Evolutionary conservation across 495 filamentous ascomycete genomes (phyloP).

Genomic region (Cairneyella variabilis): DNA sequence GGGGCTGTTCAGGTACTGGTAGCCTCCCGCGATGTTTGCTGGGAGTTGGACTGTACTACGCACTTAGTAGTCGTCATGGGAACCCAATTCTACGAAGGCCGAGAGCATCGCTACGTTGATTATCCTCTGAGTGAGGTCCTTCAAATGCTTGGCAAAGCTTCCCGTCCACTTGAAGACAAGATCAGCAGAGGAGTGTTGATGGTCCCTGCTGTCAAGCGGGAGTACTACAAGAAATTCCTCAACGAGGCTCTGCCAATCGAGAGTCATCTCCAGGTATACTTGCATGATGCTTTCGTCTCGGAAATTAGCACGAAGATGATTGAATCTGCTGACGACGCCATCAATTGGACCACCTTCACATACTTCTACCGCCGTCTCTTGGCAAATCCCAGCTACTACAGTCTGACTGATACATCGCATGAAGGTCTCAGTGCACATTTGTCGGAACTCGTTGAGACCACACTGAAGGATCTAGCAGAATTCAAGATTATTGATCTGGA

Average conservation of each 20-base stretch:
- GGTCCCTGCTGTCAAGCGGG: conserved; percentile 88
- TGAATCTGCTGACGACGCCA: conserved; percentile 91
- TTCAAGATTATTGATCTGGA: conserved; percentile 96
- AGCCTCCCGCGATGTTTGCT: conserved; percentile 92
- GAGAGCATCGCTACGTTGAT: conserved; percentile 96
- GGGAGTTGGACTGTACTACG: conserved; percentile 86
- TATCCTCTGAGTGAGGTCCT: conserved; percentile 94
- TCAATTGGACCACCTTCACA: conserved; percentile 97
- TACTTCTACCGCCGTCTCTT: conserved; percentile 98
- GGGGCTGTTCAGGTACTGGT: conserved; percentile 92
- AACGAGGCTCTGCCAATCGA: conserved; percentile 95
- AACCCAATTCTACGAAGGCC: conserved; percentile 97
- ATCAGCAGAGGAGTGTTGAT: conserved; percentile 86
- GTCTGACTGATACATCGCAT: conserved; percentile 81
- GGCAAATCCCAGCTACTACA: conserved; percentile 96
- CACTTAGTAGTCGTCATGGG: conserved; percentile 96
- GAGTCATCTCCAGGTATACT: conserved; percentile 83
- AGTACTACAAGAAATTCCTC: conserved; percentile 98
- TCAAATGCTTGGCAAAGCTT: conserved; percentile 98
- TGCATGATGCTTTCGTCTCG: conserved; percentile 95
- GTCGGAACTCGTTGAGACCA: conserved; percentile 92
- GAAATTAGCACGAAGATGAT: conserved; percentile 95
- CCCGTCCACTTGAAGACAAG: conserved; percentile 74
- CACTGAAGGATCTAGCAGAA: conserved; percentile 84
- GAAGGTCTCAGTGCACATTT: conserved; percentile 92